Conservation (phyloP, 192 early-diverging fungal species). For the Coemansia sp. region DNA sequence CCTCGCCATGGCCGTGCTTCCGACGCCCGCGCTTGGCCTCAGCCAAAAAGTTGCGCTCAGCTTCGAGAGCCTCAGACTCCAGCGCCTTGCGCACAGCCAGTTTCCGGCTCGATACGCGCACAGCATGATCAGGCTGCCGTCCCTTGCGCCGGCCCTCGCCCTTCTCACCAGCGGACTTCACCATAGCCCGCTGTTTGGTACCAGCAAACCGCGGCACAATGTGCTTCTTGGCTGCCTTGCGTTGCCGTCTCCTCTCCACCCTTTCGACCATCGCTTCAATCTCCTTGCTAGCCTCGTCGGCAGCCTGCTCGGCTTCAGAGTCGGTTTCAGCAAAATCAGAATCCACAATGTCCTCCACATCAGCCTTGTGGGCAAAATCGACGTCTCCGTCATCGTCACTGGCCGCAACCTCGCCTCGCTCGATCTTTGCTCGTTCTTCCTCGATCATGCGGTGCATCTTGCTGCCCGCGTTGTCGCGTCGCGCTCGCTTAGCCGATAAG, state of each 20-base stretch:
- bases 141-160: background rate
- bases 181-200: background rate
- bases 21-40: conserved; percentile 25
- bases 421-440: conserved; percentile 44
- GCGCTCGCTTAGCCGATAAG: conserved; percentile 17
- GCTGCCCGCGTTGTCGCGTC: conserved; percentile 51
- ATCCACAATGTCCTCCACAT: conserved; percentile 39
- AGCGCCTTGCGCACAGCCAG: conserved; percentile 43
- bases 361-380: conserved; percentile 28
- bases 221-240: conserved; percentile 34
- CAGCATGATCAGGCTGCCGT: conserved; percentile 17
- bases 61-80: conserved; percentile 30
- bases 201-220: conserved; percentile 41
- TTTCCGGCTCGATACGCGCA: conserved; percentile 39
- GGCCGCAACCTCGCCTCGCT: conserved; percentile 21
- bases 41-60: conserved; percentile 30
- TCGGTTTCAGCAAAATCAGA: conserved; percentile 51
- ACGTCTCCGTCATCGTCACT: conserved; percentile 50
- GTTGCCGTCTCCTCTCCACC: conserved; percentile 26
- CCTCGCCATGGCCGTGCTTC: background rate
- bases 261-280: conserved; percentile 21
- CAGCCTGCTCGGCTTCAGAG: conserved; percentile 39
- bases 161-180: background rate
- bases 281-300: conserved; percentile 24
- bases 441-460: conserved; percentile 44